phyloP scores from a whole-genome alignment of 2,329 filamentous ascomycete species.

The Colletotrichum orbiculare region DNA sequence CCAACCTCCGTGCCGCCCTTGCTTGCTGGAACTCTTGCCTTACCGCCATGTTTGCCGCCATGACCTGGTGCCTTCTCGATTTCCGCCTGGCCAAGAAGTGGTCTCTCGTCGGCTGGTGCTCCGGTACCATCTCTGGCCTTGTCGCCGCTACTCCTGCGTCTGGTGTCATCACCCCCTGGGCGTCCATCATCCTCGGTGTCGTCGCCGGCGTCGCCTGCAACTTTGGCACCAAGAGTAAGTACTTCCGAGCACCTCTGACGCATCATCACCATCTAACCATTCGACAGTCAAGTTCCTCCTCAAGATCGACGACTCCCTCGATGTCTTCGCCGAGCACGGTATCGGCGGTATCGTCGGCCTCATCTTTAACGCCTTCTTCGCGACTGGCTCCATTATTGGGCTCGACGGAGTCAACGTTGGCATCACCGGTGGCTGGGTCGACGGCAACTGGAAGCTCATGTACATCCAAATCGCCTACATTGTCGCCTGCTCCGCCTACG shows the following conservation, averaged over 20 bases:
- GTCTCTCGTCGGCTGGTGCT: slow-evolving; percentile 83
- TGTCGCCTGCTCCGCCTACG: slow-evolving; percentile 71
- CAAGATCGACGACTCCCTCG: slow-evolving; percentile 76
- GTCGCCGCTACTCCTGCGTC: slow-evolving; percentile 77
- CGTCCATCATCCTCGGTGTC: slow-evolving; percentile 73
- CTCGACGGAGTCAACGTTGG: slow-evolving; percentile 82
- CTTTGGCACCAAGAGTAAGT: slow-evolving; percentile 70
- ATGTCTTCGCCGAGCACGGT: slow-evolving; percentile 78
- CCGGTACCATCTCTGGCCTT: slow-evolving; percentile 76
- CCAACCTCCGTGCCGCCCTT: slow-evolving; percentile 93
- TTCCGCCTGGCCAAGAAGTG: slow-evolving; percentile 94
- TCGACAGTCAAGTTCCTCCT: slow-evolving; percentile 68
- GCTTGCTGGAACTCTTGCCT: slow-evolving; percentile 98
- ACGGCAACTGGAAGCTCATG: slow-evolving; percentile 78
- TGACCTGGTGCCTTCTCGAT: slow-evolving; percentile 96
- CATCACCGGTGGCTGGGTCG: slow-evolving; percentile 75
- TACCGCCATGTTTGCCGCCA: slow-evolving; percentile 90
- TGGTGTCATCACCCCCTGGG: slow-evolving; percentile 76
- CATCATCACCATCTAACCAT: background rate
- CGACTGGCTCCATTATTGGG: slow-evolving; percentile 75
- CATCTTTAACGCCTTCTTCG: slow-evolving; percentile 80
- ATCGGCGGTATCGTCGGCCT: slow-evolving; percentile 76
- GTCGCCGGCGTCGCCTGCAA: slow-evolving; percentile 75
- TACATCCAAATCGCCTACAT: slow-evolving; percentile 87
- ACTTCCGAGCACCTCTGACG: background rate